Conservation (phyloP, 371 early-diverging fungal genomes). For the Mortierella sp. region DNA sequence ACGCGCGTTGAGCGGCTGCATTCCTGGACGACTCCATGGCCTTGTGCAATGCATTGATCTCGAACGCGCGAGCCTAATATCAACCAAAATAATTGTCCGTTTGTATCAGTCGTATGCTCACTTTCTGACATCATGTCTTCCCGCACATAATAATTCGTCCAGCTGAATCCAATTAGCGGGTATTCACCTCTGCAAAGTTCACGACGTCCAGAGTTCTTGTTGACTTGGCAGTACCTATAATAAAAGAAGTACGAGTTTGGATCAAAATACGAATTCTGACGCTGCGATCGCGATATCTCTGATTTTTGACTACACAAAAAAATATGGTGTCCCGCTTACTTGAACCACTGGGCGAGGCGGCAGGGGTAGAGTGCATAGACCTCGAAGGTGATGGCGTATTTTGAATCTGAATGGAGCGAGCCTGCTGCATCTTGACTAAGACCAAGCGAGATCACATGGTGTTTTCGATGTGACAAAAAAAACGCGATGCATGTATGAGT, state of each 20-base stretch:
- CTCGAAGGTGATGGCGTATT: constrained; percentile 17
- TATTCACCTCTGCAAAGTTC: constrained; percentile 57
- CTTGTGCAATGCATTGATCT: constrained; percentile 85
- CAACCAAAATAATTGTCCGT: background rate
- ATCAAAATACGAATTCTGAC: background rate
- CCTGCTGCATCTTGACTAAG: constrained; percentile 51
- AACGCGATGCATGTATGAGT: background rate
- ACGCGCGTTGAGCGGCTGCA: constrained; percentile 70
- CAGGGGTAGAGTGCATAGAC: background rate
- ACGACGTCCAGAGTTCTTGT: constrained; percentile 55
- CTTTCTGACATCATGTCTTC: no score
- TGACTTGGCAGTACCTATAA: constrained; percentile 28
- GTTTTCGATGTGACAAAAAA: background rate
- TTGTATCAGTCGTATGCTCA: background rate
- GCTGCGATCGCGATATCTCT: background rate
- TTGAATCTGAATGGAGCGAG: constrained; percentile 51
- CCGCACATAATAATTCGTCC: no score
- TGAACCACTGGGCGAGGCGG: background rate
- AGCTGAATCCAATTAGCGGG: background rate
- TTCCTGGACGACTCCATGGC: constrained; percentile 60
- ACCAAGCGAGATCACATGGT: background rate
- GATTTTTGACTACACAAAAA: no score
- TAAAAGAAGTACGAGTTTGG: background rate
- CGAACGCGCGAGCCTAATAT: constrained; percentile 76
- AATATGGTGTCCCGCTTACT: background rate